A percentile compares a stretch with the other conserved stretches of the same genome.
These are phyloP conservation scores for Phyllosticta paracitricarpa DNA, from an alignment of 2,329 filamentous ascomycete genomes.

Conservation along the genomic window DNA sequence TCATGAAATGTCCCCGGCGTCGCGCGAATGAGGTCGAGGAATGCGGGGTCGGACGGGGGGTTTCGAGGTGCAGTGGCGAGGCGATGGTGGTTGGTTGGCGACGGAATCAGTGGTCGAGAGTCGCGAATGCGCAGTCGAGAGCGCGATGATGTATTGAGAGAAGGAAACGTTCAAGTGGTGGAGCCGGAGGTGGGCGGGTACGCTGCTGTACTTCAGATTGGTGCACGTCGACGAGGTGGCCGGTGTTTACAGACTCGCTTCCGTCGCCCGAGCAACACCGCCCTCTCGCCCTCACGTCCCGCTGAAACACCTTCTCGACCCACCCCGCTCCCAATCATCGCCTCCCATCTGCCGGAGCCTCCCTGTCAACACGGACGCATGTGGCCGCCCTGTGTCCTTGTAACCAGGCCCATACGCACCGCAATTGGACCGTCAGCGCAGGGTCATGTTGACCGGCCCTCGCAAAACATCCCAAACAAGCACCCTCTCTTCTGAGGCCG, in stretches of 20 bases:
- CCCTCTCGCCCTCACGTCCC: background rate
- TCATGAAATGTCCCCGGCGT: background rate
- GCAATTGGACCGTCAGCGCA: background rate
- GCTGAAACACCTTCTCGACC: background rate
- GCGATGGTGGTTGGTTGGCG: background rate
- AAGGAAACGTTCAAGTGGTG: background rate
- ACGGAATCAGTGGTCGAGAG: background rate
- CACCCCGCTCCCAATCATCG: background rate
- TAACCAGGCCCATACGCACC: background rate
- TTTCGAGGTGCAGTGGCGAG: background rate
- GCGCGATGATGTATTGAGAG: background rate
- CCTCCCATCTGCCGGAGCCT: background rate
- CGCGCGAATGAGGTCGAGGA: background rate
- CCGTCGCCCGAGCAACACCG: background rate
- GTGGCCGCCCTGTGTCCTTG: background rate
- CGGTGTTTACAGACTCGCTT: background rate
- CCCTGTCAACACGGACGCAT: background rate
- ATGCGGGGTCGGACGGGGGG: background rate
- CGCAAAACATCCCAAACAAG: background rate
- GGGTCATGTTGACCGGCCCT: background rate
- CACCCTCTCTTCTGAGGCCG: background rate
- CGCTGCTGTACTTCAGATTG: background rate
- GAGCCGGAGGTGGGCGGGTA: background rate
- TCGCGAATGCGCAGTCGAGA: background rate
- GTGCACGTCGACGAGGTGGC: background rate